Conservation (phyloP, 1,284 basidiomycete genomes). For the Malassezia yamatoensis region DNA sequence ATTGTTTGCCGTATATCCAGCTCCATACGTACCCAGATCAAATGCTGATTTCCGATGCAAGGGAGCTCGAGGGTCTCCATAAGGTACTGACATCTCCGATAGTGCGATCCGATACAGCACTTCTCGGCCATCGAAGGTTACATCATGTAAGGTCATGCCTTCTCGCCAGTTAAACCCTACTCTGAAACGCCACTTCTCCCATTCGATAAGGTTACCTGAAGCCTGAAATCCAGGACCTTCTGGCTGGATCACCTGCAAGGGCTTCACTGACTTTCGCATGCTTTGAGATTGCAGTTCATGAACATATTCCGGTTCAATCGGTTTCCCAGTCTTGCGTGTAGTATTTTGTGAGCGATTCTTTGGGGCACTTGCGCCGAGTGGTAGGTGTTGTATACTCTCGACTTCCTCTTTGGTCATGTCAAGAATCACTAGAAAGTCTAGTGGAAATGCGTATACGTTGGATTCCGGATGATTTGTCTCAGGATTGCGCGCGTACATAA, state of each 20-base stretch:
- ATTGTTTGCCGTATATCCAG: slow-evolving; percentile 50
- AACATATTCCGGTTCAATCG: slow-evolving; percentile 8
- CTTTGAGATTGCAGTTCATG: slow-evolving; percentile 7
- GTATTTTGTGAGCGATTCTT: background rate
- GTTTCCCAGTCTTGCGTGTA: background rate
- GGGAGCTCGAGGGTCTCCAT: slow-evolving; percentile 43
- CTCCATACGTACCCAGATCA: slow-evolving; percentile 51
- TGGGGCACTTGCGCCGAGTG: background rate
- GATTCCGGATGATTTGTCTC: slow-evolving; percentile 6
- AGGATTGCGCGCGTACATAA: slow-evolving; percentile 11
- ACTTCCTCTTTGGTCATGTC: slow-evolving; percentile 57
- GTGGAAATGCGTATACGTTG: slow-evolving; percentile 49
- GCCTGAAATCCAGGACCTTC: slow-evolving; percentile 83
- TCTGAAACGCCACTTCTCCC: slow-evolving; percentile 94
- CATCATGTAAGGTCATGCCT: slow-evolving; percentile 60
- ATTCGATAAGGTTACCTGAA: slow-evolving; percentile 66
- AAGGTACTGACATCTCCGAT: slow-evolving; percentile 51
- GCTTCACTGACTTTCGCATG: slow-evolving; percentile 62
- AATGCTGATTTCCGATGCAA: slow-evolving; percentile 49
- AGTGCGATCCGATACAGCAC: slow-evolving; percentile 51
- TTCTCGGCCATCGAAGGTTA: slow-evolving; percentile 46
- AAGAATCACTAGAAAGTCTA: slow-evolving; percentile 64
- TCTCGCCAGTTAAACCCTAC: slow-evolving; percentile 59
- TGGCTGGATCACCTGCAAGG: slow-evolving; percentile 73
- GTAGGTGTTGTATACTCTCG: slow-evolving; percentile 55